These are phyloP conservation scores for Blastomyces parvus DNA, from an alignment of 2,329 filamentous ascomycete genomes.

Conservation along the genomic window DNA sequence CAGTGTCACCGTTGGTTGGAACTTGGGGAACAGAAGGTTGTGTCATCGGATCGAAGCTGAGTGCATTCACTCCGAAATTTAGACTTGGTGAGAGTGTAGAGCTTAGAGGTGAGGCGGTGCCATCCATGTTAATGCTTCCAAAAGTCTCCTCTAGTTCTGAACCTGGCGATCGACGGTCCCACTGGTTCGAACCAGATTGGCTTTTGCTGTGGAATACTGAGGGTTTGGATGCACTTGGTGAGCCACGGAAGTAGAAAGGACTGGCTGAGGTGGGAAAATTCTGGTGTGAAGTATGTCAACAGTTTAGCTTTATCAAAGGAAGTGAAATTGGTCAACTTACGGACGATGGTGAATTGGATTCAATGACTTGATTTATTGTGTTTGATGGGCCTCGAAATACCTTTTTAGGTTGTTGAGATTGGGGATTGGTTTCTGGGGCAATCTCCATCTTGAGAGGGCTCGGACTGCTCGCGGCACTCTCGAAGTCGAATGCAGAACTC, in stretches of 20 bases:
- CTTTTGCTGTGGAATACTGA: conserved; percentile 21
- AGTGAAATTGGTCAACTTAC: conserved; percentile 19
- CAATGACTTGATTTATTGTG: conserved; percentile 17
- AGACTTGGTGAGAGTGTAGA: conserved; percentile 30
- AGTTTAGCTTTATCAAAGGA: background rate
- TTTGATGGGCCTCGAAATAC: conserved; percentile 23
- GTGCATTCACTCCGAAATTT: conserved; percentile 26
- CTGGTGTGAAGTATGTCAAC: background rate
- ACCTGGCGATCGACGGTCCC: conserved; percentile 36
- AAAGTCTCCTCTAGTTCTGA: conserved; percentile 38
- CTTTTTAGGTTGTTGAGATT: conserved; percentile 19
- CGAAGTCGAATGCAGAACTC: conserved; percentile 42
- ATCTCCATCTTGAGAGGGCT: conserved; percentile 31
- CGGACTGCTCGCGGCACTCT: conserved; percentile 40
- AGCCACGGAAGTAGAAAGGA: conserved; percentile 28
- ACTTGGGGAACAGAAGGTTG: conserved; percentile 13
- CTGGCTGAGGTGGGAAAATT: conserved; percentile 18
- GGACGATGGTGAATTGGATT: conserved; percentile 20
- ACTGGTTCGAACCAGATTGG: conserved; percentile 28
- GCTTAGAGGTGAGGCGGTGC: conserved; percentile 32
- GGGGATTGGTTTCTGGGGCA: conserved; percentile 19
- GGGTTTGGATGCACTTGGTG: conserved; percentile 32
- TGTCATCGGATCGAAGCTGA: conserved; percentile 26
- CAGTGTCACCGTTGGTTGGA: conserved; percentile 20
- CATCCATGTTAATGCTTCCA: conserved; percentile 38